phyloP scores from a whole-genome alignment of 768 basidiomycete genomes.

The Sistotremastrum suecicum region DNA sequence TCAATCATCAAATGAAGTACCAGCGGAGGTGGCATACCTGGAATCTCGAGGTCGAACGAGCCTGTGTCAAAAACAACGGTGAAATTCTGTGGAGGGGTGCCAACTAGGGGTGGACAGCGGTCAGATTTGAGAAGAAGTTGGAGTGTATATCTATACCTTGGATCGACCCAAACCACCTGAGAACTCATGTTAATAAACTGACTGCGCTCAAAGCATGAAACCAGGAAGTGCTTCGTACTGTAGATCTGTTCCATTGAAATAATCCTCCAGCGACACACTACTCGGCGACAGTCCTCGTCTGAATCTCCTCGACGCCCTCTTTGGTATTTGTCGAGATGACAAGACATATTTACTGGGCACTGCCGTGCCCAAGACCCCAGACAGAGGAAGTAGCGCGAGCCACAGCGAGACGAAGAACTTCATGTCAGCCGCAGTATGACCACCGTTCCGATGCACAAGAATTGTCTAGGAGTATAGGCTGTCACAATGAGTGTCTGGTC shows the following conservation, averaged over 20 bases:
- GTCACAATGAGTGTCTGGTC: too few species aligned
- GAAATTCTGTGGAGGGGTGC: constrained; percentile 36
- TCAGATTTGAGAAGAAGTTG: background rate
- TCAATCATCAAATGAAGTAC: background rate
- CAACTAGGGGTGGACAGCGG: constrained; percentile 18
- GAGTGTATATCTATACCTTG: constrained; percentile 17
- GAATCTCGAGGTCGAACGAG: constrained; percentile 32
- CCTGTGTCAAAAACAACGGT: constrained; percentile 47
- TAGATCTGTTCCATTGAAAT: constrained; percentile 43
- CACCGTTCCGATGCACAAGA: too few species aligned
- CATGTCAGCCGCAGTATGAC: too few species aligned
- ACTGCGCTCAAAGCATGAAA: background rate
- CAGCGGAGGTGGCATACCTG: constrained; percentile 17
- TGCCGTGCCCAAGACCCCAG: too few species aligned
- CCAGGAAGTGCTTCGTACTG: constrained; percentile 23
- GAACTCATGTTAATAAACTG: background rate
- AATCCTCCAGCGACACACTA: constrained; percentile 33
- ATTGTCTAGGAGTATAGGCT: too few species aligned
- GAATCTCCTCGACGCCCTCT: too few species aligned
- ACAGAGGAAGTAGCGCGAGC: too few species aligned
- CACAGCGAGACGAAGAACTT: too few species aligned
- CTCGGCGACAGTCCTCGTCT: constrained; percentile 13
- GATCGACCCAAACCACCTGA: constrained; percentile 40
- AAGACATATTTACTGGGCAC: too few species aligned
- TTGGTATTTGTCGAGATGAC: too few species aligned